Evolutionary conservation across 2,329 filamentous ascomycete species (phyloP), one percentile per base, ranked within the genome.

Genomic region (Arachnopeziza araneosa): DNA sequence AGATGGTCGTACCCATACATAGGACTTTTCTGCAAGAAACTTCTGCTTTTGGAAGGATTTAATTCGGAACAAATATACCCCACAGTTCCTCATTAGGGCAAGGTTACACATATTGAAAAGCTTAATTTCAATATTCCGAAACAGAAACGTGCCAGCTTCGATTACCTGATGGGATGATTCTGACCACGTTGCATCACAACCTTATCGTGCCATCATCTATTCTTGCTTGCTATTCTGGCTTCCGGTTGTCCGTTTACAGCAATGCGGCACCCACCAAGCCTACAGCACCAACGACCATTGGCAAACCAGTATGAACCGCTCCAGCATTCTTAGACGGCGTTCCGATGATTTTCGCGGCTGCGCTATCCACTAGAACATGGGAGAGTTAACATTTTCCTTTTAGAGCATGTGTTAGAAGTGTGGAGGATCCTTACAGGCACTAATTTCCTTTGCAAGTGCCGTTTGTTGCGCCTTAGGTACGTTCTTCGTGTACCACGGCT

Each of bases 401-500:
- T n/a, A n/a, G n/a, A n/a, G n/a, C n/a, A n/a, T n/a, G n/a, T n/a
- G n/a, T n/a, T n/a, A n/a, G n/a, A n/a, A n/a, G n/a, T n/a, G n/a
- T n/a, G n/a, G n/a, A n/a, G n/a, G n/a, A n/a, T n/a, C n/a, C n/a
- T n/a, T n/a, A n/a, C n/a, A 49, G 0, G 56, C 59, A 6, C 50
- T 59, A 32, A 62, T 49, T 24, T 69, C 58, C 19, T 51, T 59
- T 23, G 24, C 54, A 1, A 68, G 36, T 36, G 63, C 67, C 10
- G 64, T 68, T 50, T 67, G 60, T 1, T 57, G 30, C 12, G 57
- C 58, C 17, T 60, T 50, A 0, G 64, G 63, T 2, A 65, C 66
- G 21, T 50, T 59, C 57, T 68, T 68, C 8, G 62, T 66, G 36
- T 66, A 69, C 68, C 67, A 69, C 1, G 48, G 52, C 52, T 64